phyloP scores from a whole-genome alignment of 1,284 basidiomycete species.

The Boletellus deceptivus region DNA sequence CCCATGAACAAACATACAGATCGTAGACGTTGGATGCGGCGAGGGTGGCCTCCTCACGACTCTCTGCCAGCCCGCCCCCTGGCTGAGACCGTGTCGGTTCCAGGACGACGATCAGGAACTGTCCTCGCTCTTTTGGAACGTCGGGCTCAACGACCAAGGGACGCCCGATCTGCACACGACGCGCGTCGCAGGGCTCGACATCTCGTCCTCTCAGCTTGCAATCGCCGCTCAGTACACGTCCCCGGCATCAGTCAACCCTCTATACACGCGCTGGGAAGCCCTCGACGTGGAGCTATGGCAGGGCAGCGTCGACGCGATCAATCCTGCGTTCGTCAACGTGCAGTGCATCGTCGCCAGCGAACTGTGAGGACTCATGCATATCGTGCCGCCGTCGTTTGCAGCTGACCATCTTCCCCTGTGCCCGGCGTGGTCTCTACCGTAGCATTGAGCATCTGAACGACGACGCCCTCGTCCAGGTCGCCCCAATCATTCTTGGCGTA shows the following conservation, averaged over 20 bases:
- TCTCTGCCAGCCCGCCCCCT: slow-evolving; percentile 70
- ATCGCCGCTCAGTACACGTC: slow-evolving; percentile 49
- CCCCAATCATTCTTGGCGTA: slow-evolving; percentile 76
- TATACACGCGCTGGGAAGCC: slow-evolving; percentile 66
- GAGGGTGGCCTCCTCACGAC: slow-evolving; percentile 70
- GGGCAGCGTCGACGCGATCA: slow-evolving; percentile 77
- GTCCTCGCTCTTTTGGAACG: slow-evolving; percentile 26
- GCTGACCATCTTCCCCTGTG: no score
- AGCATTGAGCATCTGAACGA: slow-evolving; percentile 88
- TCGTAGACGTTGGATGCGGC: slow-evolving; percentile 80
- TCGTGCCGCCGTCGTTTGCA: not conserved
- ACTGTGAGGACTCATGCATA: slow-evolving; percentile 55
- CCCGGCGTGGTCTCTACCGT: not conserved
- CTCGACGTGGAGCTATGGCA: slow-evolving; percentile 76
- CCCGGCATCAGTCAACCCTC: slow-evolving; percentile 35
- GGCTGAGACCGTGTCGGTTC: slow-evolving; percentile 43
- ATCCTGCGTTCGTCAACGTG: slow-evolving; percentile 67
- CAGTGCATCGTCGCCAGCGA: slow-evolving; percentile 88
- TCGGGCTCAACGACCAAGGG: slow-evolving; percentile 38
- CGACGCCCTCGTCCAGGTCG: slow-evolving; percentile 70
- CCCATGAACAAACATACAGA: slow-evolving; percentile 40
- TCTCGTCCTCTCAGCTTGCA: slow-evolving; percentile 49
- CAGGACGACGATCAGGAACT: slow-evolving; percentile 23
- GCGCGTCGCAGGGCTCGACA: slow-evolving; percentile 67
- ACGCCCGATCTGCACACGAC: slow-evolving; percentile 59